These are phyloP conservation scores for Hyphodiscus sp. DNA, from an alignment of 2,329 filamentous ascomycete genomes.

Conservation along the genomic window DNA sequence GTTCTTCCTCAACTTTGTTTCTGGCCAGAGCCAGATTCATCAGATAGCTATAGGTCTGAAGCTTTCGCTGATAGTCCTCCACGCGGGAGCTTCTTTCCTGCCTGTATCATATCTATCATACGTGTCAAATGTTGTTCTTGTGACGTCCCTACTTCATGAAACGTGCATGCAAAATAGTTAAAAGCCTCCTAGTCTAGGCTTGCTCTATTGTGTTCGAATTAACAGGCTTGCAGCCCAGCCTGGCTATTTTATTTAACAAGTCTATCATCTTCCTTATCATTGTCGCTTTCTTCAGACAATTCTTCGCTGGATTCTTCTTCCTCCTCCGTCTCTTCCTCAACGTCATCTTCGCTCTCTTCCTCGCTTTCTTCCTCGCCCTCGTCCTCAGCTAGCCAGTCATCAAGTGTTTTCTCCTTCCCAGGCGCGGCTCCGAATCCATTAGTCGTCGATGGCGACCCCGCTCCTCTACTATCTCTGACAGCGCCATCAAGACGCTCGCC, in stretches of 20 bases:
- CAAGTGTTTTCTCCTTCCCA: constrained; percentile 64
- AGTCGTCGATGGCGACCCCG: constrained; percentile 34
- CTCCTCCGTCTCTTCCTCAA: constrained; percentile 40
- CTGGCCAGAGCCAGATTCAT: constrained; percentile 3
- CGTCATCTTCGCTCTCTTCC: constrained; percentile 45
- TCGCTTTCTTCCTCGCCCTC: constrained; percentile 42
- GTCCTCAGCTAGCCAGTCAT: constrained; percentile 77
- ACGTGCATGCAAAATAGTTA: neutral
- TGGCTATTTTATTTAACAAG: constrained; percentile 23
- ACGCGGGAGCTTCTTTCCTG: constrained; percentile 19
- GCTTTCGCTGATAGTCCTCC: constrained; percentile 22
- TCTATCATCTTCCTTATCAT: constrained; percentile 24
- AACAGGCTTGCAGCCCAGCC: constrained; percentile 4
- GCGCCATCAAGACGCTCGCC: constrained; percentile 58
- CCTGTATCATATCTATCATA: constrained; percentile 4
- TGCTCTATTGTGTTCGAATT: constrained; percentile 4
- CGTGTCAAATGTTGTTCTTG: constrained; percentile 11
- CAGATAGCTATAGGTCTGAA: constrained; percentile 20
- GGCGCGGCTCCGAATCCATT: constrained; percentile 38
- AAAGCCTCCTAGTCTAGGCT: constrained; percentile 16
- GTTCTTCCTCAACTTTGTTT: constrained; percentile 6
- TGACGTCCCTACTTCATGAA: constrained; percentile 15
- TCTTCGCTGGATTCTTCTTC: constrained; percentile 39
- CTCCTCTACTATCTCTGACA: constrained; percentile 32
- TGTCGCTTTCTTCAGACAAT: constrained; percentile 30